Base-by-base conservation (phyloP, 352 stramenopile genomes). In the Globisporangium barbulae region DNA sequence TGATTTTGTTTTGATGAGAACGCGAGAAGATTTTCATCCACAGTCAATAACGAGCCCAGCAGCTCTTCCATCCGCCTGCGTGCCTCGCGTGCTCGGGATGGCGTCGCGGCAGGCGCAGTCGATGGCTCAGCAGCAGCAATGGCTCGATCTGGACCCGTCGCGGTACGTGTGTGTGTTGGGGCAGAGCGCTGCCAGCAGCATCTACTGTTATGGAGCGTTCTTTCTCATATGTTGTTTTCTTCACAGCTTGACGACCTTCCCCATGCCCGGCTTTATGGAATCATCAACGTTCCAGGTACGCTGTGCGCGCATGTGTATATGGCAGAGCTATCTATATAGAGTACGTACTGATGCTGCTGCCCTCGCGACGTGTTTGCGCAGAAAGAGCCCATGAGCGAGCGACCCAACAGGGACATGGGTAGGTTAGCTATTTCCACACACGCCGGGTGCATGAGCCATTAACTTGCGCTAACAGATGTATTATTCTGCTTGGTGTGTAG, bases 191-290 rank as follows among this genome's bases (percentile, higher is more conserved):
- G 28, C 15, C 4, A 39, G 49, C 28, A 37, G 37, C 10, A 47
- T 19, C 31, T 45, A 28, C 25, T 28, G 25, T 28, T 28, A 4
- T 58, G n/a, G n/a, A 53, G 22, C 33, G 3, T 6, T 60, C 39
- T n/a, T 53, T 53, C 39, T 42, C 15, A 48, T 21, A 2, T 21
- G 7, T n/a, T 8, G 21, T 31, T n/a, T 53, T 35, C 28, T 28
- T 12, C 12, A 12, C 67, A 89, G 81, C 3, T 76, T 90, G 53
- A 90, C 81, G 59, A 89, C 77, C 53, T 90, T 90, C 59, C 81
- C 81, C 17, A 71, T 88, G 59, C 81, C 81, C 6, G 81, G 81
- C 0, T 87, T 76, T 59, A 74, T 81, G 61, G 61, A 78, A 8
- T 80, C 79, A 15, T 73, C 78, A 0, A 52, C 25, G 33, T 75